Conservation (phyloP, 2,329 filamentous ascomycete genomes). For the Cercospora beticola region DNA sequence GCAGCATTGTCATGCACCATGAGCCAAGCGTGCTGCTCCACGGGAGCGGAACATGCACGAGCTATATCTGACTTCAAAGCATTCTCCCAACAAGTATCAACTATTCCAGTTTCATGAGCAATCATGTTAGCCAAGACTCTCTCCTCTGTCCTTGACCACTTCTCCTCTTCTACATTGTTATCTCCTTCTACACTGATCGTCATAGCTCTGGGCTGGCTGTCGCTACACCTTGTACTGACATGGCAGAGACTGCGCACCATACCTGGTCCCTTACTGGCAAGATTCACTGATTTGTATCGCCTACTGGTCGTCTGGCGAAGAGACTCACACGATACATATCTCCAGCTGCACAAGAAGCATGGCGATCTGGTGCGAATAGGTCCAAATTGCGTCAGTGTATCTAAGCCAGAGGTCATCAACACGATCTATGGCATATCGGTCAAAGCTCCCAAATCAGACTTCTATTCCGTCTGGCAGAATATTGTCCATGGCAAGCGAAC, state of each 20-base stretch:
- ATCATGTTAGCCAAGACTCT: slow-evolving; percentile 11
- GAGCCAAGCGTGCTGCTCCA: slow-evolving; percentile 7
- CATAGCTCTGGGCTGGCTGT: neutral
- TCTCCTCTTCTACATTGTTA: slow-evolving; percentile 1
- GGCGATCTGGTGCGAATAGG: slow-evolving; percentile 72
- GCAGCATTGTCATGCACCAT: neutral
- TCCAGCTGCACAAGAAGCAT: slow-evolving; percentile 62
- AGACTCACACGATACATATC: slow-evolving; percentile 51
- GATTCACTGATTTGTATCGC: slow-evolving; percentile 50
- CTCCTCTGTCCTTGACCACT: slow-evolving; percentile 7
- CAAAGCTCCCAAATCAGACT: slow-evolving; percentile 22
- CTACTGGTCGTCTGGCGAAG: slow-evolving; percentile 62
- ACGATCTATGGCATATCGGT: slow-evolving; percentile 50
- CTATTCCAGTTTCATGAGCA: neutral
- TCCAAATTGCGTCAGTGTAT: slow-evolving; percentile 71
- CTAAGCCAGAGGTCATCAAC: slow-evolving; percentile 66
- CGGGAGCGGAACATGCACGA: slow-evolving; percentile 2
- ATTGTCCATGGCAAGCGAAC: slow-evolving; percentile 30
- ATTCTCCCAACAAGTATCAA: neutral
- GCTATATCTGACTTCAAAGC: neutral
- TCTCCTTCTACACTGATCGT: slow-evolving; percentile 10
- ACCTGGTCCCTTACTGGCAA: slow-evolving; percentile 52
- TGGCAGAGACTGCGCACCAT: slow-evolving; percentile 40
- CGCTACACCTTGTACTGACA: slow-evolving; percentile 8
- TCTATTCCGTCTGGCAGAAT: slow-evolving; percentile 25